Evolutionary conservation across 495 filamentous ascomycete species (phyloP).

Genomic region (Arthonia radiata): DNA sequence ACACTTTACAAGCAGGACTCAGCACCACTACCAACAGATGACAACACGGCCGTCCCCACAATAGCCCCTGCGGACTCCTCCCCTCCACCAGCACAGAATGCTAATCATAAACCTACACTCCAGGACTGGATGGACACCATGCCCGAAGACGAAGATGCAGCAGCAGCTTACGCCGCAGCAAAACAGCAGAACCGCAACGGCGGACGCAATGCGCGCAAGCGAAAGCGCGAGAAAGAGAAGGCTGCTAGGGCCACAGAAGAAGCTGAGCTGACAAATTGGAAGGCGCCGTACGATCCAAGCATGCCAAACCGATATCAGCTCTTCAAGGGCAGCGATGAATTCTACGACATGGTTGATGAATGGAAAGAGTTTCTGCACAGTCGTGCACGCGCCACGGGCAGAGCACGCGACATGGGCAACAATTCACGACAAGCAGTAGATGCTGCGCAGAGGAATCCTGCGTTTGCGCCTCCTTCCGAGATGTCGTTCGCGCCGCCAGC

Average conservation of each 20-base stretch:
- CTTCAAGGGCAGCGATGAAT: slow-evolving; percentile 69
- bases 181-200: too few species aligned
- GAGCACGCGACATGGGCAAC: slow-evolving; percentile 29
- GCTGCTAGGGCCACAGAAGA: too few species aligned
- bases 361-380: slow-evolving; percentile 76
- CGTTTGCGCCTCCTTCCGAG: slow-evolving; percentile 8
- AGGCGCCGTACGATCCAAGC: slow-evolving; percentile 74
- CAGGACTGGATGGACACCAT: slow-evolving; percentile 60
- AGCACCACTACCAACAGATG: too few species aligned
- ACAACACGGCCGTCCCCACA: too few species aligned
- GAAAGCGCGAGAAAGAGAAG: slow-evolving; percentile 65
- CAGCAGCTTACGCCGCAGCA: slow-evolving; percentile 32
- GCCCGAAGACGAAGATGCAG: slow-evolving; percentile 49
- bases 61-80: too few species aligned
- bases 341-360: slow-evolving; percentile 50
- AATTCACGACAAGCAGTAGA: slow-evolving; percentile 26
- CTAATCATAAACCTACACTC: slow-evolving; percentile 52
- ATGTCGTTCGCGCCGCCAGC: background rate
- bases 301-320: slow-evolving; percentile 69
- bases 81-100: too few species aligned
- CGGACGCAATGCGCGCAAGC: slow-evolving; percentile 54
- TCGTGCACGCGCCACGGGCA: slow-evolving; percentile 31
- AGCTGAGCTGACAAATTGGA: slow-evolving; percentile 51
- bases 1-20: too few species aligned
- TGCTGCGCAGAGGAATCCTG: slow-evolving; percentile 24